Conservation (phyloP, 164 flowering plant genomes). For the Vitis rotundifolia region DNA sequence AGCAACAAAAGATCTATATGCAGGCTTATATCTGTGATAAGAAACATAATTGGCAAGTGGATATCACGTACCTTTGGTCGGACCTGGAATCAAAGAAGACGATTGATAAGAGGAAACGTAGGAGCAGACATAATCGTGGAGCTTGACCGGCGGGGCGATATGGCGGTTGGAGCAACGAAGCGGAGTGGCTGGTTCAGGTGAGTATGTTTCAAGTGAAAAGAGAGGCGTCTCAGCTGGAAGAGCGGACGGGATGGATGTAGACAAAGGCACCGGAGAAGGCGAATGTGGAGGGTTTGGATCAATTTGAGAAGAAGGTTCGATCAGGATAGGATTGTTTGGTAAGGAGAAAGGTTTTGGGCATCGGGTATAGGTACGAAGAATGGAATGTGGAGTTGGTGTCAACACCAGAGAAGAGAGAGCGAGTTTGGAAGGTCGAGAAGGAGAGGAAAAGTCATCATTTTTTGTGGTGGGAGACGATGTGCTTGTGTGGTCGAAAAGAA, state of each 20-base stretch:
- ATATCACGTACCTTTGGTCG: constrained; percentile 6
- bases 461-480: not conserved
- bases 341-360: too few relatives aligned
- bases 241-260: too few relatives aligned
- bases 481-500: not conserved
- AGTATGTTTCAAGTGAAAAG: not conserved
- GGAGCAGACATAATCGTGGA: not conserved
- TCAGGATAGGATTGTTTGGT: too few relatives aligned
- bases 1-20: too few relatives aligned
- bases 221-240: not conserved
- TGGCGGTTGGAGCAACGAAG: not conserved
- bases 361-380: too few relatives aligned
- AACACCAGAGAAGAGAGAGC: not conserved
- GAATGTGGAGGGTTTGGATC: not conserved
- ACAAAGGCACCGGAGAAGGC: too few relatives aligned
- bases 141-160: not conserved
- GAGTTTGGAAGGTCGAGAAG: not conserved
- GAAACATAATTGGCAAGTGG: constrained; percentile 3
- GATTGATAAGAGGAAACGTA: not conserved
- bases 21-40: constrained; percentile 5
- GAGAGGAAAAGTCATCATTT: not conserved
- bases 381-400: not conserved
- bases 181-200: not conserved
- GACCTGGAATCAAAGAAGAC: not conserved
- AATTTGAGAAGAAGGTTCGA: too few relatives aligned